phyloP scores from a whole-genome alignment of 2,329 filamentous ascomycete species.

The Byssothecium circinans region DNA sequence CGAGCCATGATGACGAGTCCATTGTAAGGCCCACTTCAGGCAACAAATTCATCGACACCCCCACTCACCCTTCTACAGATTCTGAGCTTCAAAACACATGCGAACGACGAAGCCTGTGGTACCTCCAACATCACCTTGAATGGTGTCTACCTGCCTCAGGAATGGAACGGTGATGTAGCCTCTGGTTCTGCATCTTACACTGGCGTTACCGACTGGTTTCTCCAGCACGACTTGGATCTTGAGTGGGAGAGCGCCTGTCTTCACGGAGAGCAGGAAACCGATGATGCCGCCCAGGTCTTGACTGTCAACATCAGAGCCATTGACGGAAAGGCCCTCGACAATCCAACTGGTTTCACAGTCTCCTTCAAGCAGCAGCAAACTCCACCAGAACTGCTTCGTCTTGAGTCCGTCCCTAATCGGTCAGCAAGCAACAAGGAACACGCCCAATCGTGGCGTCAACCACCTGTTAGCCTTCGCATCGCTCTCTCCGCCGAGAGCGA shows the following conservation, averaged over 20 bases:
- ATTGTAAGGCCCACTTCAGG: slow-evolving; percentile 44
- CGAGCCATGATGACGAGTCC: slow-evolving; percentile 45
- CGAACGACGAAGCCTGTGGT: slow-evolving; percentile 42
- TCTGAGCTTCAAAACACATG: slow-evolving; percentile 46
- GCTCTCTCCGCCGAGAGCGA: slow-evolving; percentile 16
- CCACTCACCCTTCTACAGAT: slow-evolving; percentile 41
- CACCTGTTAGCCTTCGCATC: slow-evolving; percentile 38
- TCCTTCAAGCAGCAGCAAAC: slow-evolving; percentile 44
- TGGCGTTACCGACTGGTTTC: slow-evolving; percentile 32
- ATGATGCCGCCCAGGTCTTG: slow-evolving; percentile 41
- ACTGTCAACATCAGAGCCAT: slow-evolving; percentile 45
- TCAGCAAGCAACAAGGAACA: slow-evolving; percentile 28
- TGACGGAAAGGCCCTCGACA: slow-evolving; percentile 36
- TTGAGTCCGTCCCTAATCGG: slow-evolving; percentile 36
- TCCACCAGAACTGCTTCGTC: slow-evolving; percentile 41
- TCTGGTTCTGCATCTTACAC: slow-evolving; percentile 38
- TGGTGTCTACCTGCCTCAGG: slow-evolving; percentile 40
- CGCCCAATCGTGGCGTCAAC: slow-evolving; percentile 42
- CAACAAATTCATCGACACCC: slow-evolving; percentile 26
- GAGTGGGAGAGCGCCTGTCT: slow-evolving; percentile 46
- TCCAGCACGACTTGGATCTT: slow-evolving; percentile 41
- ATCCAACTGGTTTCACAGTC: slow-evolving; percentile 42
- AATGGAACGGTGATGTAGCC: slow-evolving; percentile 43
- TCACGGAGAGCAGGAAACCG: slow-evolving; percentile 28
- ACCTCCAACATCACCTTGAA: slow-evolving; percentile 48